phyloP scores from a whole-genome alignment of 306 rosid genomes.

The Vicia villosa region DNA sequence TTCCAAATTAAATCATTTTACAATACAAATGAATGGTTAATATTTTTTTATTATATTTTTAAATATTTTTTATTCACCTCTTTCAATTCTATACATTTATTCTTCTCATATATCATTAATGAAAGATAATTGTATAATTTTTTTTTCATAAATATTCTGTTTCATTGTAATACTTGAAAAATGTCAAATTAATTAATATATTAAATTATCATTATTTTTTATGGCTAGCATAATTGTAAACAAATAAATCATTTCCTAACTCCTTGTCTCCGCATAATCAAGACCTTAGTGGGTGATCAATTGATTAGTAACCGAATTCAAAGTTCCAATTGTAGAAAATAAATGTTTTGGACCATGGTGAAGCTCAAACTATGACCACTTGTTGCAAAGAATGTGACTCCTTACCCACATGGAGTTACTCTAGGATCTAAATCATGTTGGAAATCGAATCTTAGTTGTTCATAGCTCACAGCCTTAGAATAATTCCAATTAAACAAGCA shows the following conservation, averaged over 20 bases:
- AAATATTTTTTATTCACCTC: no score
- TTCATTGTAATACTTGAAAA: no score
- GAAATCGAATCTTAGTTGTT: background rate
- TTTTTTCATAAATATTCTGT: no score
- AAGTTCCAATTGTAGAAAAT: background rate
- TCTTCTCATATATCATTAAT: no score
- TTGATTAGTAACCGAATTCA: constrained; percentile 8
- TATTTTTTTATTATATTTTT: no score
- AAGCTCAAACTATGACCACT: background rate
- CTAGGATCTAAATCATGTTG: constrained; percentile 4
- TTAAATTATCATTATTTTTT: background rate
- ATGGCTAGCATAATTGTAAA: background rate
- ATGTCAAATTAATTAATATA: no score
- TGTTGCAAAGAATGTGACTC: constrained; percentile 1
- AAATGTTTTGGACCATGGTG: constrained; percentile 17
- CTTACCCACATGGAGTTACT: background rate
- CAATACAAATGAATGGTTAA: no score
- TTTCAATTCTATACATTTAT: no score
- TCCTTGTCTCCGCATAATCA: background rate
- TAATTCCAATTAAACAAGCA: background rate
- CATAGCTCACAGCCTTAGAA: background rate
- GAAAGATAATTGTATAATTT: no score
- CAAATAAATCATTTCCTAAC: constrained; percentile 19
- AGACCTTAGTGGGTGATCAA: constrained; percentile 3
- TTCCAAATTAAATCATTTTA: no score